These are phyloP conservation scores for Alternaria ventricosa DNA, from an alignment of 2,329 filamentous ascomycete genomes.

Conservation along the genomic window DNA sequence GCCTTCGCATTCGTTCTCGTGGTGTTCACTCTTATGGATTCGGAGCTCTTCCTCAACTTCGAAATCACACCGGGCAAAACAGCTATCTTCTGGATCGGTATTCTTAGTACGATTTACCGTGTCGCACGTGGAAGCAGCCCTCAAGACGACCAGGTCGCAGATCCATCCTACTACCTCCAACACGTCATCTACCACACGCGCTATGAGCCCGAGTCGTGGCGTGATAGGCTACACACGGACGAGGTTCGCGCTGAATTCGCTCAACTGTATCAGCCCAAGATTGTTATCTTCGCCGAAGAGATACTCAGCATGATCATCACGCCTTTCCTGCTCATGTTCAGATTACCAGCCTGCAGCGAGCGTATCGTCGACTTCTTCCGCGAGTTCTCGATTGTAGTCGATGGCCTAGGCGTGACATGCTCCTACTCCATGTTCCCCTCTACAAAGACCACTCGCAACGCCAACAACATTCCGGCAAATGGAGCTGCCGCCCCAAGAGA, in stretches of 20 bases:
- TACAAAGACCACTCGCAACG: constrained; percentile 72
- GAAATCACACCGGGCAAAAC: constrained; percentile 89
- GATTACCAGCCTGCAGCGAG: constrained; percentile 85
- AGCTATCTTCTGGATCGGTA: constrained; percentile 85
- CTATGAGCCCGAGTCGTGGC: constrained; percentile 89
- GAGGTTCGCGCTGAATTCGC: constrained; percentile 93
- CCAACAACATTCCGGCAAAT: constrained; percentile 56
- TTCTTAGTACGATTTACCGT: constrained; percentile 84
- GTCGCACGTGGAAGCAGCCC: constrained; percentile 82
- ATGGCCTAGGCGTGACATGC: constrained; percentile 93
- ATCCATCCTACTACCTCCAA: constrained; percentile 86
- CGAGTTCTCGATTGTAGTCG: constrained; percentile 96
- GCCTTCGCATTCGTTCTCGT: constrained; percentile 86
- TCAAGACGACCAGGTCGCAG: constrained; percentile 85
- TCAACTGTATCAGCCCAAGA: constrained; percentile 87
- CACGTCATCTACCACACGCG: constrained; percentile 93
- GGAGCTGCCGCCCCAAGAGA: constrained; percentile 46
- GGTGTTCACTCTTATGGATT: constrained; percentile 83
- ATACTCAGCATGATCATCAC: constrained; percentile 91
- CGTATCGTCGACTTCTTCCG: constrained; percentile 97
- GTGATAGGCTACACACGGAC: constrained; percentile 86
- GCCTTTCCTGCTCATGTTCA: constrained; percentile 85
- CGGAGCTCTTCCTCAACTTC: constrained; percentile 88
- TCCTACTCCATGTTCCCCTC: constrained; percentile 98
- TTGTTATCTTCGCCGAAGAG: constrained; percentile 91